Evolutionary conservation across 208 protist species (phyloP), one percentile per base, ranked within the genome.

Genomic region (Endotrypanum monterogeii): DNA sequence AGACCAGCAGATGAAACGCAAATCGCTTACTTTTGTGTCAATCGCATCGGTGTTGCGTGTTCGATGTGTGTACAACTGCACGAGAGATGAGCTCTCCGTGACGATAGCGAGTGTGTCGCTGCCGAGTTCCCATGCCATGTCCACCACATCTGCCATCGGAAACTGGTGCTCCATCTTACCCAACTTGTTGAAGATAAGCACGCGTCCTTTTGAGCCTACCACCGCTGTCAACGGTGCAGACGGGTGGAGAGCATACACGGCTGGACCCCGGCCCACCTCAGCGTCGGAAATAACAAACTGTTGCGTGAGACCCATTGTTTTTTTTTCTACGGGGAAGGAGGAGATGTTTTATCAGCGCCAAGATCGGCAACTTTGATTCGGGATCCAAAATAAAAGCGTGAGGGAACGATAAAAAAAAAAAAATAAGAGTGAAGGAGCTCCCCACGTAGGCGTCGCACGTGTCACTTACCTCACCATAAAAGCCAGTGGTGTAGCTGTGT

Each of bases 1-100:
- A 8, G 97, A 97, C 98, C 98, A 99, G 16, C 77, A 77, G 52
- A 99, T 61, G 50, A 94, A 88, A 28, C 82, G 89, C 12, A 99
- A 83, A 41, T 98, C 96, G 46, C 91, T 95, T 25, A 97, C 37
- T 37, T 90, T 94, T 9, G 87, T 92, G 66, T 99, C 97, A 1
- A 99, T 66, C 3, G 52, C 80, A 25, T 97, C 88, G 0, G 85
- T 55, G 52, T 93, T 85, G 23, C 82, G 74, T 1, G 86, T 91
- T 57, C 88, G 82, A 35, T 88, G 67, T 39, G 94, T 89, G 83
- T 92, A 98, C 35, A 99, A 69, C 16, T 89, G 83, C 3, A 99
- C 77, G 20, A 80, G 77, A 37, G 78, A 76, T 0, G 81, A 89
- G 16, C 78, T 74, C 32, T 87, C 61, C 35, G 95, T 93, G 61